Conservation (phyloP, 2,329 filamentous ascomycete species). For the Macroventuria anomochaeta region DNA sequence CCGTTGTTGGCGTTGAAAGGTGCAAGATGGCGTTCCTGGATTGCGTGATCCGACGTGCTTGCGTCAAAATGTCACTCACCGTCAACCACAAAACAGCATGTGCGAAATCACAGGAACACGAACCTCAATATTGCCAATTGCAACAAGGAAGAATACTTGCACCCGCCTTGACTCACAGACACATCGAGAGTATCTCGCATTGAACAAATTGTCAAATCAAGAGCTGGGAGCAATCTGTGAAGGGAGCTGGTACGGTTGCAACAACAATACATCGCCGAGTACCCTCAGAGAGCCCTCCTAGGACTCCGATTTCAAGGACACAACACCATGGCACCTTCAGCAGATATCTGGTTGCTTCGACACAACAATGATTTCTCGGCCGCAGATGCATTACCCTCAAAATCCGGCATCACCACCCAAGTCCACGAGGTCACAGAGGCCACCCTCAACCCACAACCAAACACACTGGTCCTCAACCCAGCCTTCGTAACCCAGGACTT, state of each 20-base stretch:
- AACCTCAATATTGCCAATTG: neutral
- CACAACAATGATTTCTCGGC: neutral
- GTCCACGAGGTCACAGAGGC: neutral
- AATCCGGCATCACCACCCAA: neutral
- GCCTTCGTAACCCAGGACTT: slow-evolving; percentile 39
- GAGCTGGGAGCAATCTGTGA: neutral
- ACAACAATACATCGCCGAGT: neutral
- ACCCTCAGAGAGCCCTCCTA: neutral
- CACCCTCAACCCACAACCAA: neutral
- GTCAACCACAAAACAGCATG: slow-evolving; percentile 12
- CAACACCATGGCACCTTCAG: slow-evolving; percentile 2
- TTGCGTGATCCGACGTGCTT: slow-evolving; percentile 47
- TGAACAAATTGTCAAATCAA: neutral
- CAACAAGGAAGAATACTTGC: neutral
- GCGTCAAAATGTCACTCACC: slow-evolving; percentile 31
- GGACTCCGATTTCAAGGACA: neutral
- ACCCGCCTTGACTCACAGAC: no score
- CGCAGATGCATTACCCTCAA: neutral
- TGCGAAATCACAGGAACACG: neutral
- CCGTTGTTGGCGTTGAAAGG: slow-evolving; percentile 15
- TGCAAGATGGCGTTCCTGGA: slow-evolving; percentile 30
- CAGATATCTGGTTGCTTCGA: neutral
- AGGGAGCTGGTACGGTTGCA: neutral
- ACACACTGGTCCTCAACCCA: slow-evolving; percentile 30
- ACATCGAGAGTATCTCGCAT: no score